phyloP scores from a whole-genome alignment of 1,139 yeast species.

The Suhomyces ambrosiae region DNA sequence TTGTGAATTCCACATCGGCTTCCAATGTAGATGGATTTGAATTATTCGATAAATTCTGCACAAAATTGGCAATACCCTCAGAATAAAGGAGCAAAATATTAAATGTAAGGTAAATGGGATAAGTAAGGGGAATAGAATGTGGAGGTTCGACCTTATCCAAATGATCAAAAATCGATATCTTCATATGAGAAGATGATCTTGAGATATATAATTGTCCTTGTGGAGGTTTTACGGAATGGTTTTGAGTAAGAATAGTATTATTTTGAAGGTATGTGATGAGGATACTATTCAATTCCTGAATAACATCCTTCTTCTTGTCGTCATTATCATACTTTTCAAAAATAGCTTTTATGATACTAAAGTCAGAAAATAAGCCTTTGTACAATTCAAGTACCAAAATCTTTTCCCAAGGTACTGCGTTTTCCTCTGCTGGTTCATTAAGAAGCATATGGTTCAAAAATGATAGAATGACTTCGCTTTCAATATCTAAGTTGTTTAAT shows the following conservation, averaged over 20 bases:
- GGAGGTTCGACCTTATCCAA: constrained; percentile 76
- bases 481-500: constrained; percentile 63
- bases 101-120: constrained; percentile 61
- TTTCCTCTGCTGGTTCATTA: constrained; percentile 22
- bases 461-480: constrained; percentile 78
- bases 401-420: constrained; percentile 60
- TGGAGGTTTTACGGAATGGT: constrained; percentile 35
- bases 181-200: constrained; percentile 35
- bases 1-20: constrained; percentile 40
- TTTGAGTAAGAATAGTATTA: constrained; percentile 34
- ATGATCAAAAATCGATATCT: constrained; percentile 66
- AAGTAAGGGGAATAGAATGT: constrained; percentile 61
- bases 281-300: constrained; percentile 58
- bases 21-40: constrained; percentile 32
- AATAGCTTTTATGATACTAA: constrained; percentile 50
- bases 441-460: constrained; percentile 67
- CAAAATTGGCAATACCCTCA: constrained; percentile 68
- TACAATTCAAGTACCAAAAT: constrained; percentile 73
- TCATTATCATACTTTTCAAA: constrained; percentile 67
- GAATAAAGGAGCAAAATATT: constrained; percentile 56
- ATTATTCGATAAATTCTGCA: constrained; percentile 41
- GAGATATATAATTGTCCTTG: constrained; percentile 25
- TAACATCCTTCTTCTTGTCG: constrained; percentile 56
- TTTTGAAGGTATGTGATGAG: constrained; percentile 32
- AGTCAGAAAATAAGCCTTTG: constrained; percentile 60